Evolutionary conservation across 2,329 filamentous ascomycete genomes (phyloP).

Genomic region (Sporothrix schenckii): DNA sequence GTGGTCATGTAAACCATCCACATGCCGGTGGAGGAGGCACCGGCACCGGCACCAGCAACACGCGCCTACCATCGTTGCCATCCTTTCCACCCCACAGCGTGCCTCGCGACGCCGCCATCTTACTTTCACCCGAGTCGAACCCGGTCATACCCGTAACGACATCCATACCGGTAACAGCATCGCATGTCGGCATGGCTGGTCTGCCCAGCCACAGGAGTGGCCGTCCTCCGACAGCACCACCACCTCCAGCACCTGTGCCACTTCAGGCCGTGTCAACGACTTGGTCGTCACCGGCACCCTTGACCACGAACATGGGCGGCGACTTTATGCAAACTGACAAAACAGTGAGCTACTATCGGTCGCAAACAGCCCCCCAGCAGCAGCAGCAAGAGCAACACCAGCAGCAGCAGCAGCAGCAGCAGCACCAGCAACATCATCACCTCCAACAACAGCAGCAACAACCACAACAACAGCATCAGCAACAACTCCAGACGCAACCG

Average conservation of each 20-base stretch:
- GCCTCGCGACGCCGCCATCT: conserved; percentile 53
- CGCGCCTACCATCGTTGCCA: conserved; percentile 27
- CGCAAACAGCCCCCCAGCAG: not conserved
- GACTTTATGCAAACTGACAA: conserved; percentile 19
- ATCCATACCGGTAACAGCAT: conserved; percentile 22
- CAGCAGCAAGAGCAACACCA: conserved; percentile 38
- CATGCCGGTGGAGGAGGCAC: not conserved
- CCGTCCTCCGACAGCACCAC: not conserved
- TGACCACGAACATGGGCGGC: conserved; percentile 41
- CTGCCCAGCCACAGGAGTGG: not conserved
- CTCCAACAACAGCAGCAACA: not conserved
- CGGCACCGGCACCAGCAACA: conserved; percentile 35
- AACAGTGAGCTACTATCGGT: conserved; percentile 34
- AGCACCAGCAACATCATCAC: conserved; percentile 35
- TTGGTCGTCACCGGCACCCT: conserved; percentile 41
- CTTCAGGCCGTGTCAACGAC: conserved; percentile 24
- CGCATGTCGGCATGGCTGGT: not conserved
- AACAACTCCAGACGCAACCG: not conserved
- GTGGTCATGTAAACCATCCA: not conserved
- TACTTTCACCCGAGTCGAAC: conserved; percentile 49
- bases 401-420: conserved; percentile 32
- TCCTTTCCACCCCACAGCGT: conserved; percentile 40
- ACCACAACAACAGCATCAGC: not conserved
- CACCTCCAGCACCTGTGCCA: not conserved
- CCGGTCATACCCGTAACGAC: conserved; percentile 37